Base-by-base conservation (phyloP, 371 early-diverging fungal genomes). In the Saksenaea oblongispora region DNA sequence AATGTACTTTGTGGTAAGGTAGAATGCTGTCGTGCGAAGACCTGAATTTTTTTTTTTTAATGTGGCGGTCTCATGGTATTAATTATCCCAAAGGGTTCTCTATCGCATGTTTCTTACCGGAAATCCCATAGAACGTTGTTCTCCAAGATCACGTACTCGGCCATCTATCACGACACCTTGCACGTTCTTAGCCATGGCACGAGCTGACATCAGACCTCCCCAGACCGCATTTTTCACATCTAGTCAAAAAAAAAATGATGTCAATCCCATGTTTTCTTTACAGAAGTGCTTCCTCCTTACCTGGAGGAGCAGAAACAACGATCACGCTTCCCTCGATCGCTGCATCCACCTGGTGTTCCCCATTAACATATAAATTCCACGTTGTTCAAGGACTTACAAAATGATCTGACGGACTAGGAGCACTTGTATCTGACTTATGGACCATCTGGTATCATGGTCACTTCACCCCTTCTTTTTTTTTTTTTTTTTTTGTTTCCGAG, bases 171-270 rank as follows among this genome's bases (percentile, higher is more conserved):
- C 84, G 3, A 88, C 89, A 0, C 90, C 95, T 27, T 74, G 71
- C 2, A 80, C 86, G 9, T 87, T 86, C 54, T 79, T 75, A 10
- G 67, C 65, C 57, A 81, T 81, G 0, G 92, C 93, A 63, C 95
- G 80, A 11, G 92, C 88, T 0, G 88, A 84, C 89, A 93, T 89
- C 24, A 93, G 76, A 5, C 93, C 93, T 15, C 95, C 95, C 88
- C 90, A 93, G 18, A 89, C 87, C 10, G 93, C 94, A 65, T 92
- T 92, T 54, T 83, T 81, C 28, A 76, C 75, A 53, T 67, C 82
- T 81, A 65, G n/a, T 28, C 47, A 47, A 61, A n/a, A n/a, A n/a
- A n/a, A n/a, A n/a, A n/a, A 39, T 36, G 36, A 55, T 59, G 18
- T 35, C 22, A 47, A 47, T 47, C 51, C 51, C 51, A 47, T 41